These are phyloP conservation scores for Imleria badia DNA, from an alignment of 768 basidiomycete genomes.

Conservation along the genomic window DNA sequence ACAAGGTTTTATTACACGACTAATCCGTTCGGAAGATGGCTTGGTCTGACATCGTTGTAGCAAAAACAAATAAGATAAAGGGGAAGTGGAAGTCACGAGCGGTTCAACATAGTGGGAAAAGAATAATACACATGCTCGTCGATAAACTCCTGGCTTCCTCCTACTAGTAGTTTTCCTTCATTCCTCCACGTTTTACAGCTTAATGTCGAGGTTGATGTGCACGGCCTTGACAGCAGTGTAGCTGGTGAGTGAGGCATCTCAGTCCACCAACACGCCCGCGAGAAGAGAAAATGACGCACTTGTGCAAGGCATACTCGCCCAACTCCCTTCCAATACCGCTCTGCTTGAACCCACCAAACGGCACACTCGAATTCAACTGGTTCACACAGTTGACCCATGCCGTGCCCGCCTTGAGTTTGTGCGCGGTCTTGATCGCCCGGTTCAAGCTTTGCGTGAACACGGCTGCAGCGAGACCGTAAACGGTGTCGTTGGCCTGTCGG, in stretches of 20 bases:
- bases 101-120: not conserved
- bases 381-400: conserved; percentile 56
- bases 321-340: conserved; percentile 79
- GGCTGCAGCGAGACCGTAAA: conserved; percentile 84
- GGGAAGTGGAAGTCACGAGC: not conserved
- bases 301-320: conserved; percentile 69
- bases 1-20: too few species aligned
- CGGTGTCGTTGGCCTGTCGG: conserved; percentile 78
- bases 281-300: conserved; percentile 35
- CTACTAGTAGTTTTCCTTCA: not conserved
- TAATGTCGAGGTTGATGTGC: conserved; percentile 48
- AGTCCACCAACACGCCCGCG: not conserved
- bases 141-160: not conserved
- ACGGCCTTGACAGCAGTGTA: conserved; percentile 26
- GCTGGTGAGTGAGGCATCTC: not conserved
- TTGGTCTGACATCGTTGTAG: not conserved
- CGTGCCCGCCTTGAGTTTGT: conserved; percentile 79
- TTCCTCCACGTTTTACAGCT: conserved; percentile 9
- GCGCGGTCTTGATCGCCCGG: conserved; percentile 69
- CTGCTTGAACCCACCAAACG: conserved; percentile 87
- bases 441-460: conserved; percentile 82
- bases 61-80: not conserved
- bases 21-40: too few species aligned
- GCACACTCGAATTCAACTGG: conserved; percentile 41
- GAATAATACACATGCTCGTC: not conserved